These are phyloP conservation scores for Neofusicoccum umdonicola DNA, from an alignment of 2,329 filamentous ascomycete species.

Conservation along the genomic window DNA sequence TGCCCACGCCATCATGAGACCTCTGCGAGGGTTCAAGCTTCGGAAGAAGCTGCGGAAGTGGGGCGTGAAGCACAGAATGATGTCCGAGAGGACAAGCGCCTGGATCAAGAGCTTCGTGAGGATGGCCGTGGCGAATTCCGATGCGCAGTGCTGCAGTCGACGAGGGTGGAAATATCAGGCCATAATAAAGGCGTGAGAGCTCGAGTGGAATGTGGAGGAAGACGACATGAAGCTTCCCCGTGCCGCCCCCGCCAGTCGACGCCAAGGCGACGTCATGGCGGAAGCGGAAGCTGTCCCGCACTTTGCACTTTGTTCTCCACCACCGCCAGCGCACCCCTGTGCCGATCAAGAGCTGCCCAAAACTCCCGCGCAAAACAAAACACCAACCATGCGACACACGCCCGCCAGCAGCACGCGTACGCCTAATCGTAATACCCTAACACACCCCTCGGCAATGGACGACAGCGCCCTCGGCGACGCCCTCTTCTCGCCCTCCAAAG, in stretches of 20 bases:
- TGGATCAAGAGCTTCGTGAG: neutral
- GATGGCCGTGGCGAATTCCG: neutral
- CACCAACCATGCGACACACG: neutral
- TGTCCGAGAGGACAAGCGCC: neutral
- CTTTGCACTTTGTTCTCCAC: constrained; percentile 1
- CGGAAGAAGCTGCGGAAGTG: constrained; percentile 2
- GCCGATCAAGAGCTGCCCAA: constrained; percentile 8
- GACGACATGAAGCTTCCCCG: neutral
- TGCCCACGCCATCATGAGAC: constrained; percentile 78
- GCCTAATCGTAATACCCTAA: neutral
- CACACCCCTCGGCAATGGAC: neutral
- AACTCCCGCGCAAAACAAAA: neutral
- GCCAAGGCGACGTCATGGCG: constrained; percentile 13
- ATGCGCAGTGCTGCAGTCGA: neutral
- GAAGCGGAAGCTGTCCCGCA: constrained; percentile 5
- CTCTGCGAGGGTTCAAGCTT: neutral
- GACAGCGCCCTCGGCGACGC: constrained; percentile 39
- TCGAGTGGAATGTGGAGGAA: neutral
- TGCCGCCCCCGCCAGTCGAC: constrained; percentile 5
- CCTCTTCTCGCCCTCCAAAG: constrained; percentile 61
- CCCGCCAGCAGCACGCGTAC: neutral
- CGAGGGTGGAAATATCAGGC: neutral
- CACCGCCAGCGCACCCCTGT: neutral
- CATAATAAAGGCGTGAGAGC: neutral
- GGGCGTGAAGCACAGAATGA: neutral